These are phyloP conservation scores for Citrus mangshanensis DNA, from an alignment of 345 rosid genomes.

Conservation along the genomic window DNA sequence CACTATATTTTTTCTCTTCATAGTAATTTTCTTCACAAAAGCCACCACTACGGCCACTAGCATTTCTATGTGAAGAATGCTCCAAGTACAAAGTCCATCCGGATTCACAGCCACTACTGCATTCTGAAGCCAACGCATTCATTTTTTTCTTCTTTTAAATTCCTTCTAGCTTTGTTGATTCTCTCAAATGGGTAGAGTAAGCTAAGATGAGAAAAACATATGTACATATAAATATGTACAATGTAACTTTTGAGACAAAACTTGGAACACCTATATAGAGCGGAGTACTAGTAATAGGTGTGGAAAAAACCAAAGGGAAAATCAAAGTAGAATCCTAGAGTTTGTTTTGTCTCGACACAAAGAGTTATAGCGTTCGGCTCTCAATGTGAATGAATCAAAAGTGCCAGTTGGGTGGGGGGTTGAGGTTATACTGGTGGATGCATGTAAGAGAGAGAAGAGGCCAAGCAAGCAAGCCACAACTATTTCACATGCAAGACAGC, in stretches of 20 bases:
- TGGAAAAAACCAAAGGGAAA: conserved; percentile 19
- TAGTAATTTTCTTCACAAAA: neutral
- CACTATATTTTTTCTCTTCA: neutral
- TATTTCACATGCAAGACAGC: conserved; percentile 66
- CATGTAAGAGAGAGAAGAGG: conserved; percentile 10
- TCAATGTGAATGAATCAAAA: conserved; percentile 27
- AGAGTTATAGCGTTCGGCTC: conserved; percentile 9
- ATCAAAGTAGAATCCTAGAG: conserved; percentile 24
- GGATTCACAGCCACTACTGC: conserved; percentile 87
- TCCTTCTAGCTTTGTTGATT: neutral
- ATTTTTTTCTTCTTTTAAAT: conserved; percentile 10
- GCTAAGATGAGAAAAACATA: neutral
- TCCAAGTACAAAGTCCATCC: conserved; percentile 98
- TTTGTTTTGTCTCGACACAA: conserved; percentile 31
- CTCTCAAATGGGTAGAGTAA: conserved; percentile 5
- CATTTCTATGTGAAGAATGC: conserved; percentile 48
- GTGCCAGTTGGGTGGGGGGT: conserved; percentile 43
- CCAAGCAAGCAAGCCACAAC: conserved; percentile 23
- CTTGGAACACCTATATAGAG: neutral
- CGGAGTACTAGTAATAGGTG: neutral
- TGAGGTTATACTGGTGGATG: conserved; percentile 18
- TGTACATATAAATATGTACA: too few relatives aligned
- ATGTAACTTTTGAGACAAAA: neutral
- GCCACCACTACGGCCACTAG: conserved; percentile 16
- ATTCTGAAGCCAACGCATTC: conserved; percentile 53